Evolutionary conservation across 169 alveolate genomes (phyloP), one percentile per base, ranked within the genome.

Genomic region (Babesia bovis): DNA sequence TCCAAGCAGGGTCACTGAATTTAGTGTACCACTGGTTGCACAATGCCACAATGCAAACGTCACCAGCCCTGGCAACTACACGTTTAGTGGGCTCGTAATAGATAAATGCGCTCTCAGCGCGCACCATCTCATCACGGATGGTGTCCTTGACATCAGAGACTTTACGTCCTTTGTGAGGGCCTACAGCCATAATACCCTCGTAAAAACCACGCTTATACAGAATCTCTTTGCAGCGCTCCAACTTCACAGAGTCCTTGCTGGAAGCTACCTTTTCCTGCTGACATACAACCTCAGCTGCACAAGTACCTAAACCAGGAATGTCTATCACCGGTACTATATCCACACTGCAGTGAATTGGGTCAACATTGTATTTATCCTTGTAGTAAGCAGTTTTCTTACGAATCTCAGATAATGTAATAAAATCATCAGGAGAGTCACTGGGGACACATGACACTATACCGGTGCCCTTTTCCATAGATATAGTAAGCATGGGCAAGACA

Each of bases 361-460:
- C 75, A 21, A 89, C 84, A 30, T 85, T 84, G 52, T 89, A 89
- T 45, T 89, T 89, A 59, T 84, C 91, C 65, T 87, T 85, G 65
- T 72, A 89, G 65, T 84, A 89, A 25, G 65, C 92, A 30, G 90
- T 90, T 83, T 97, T 96, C 47, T 90, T 94, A 85, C 93, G 84
- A 69, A 95, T 93, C 53, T 94, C 98, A 71, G 92, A 90, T 69
- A 96, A 77, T 38, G 98, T 94, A 5, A 97, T 98, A 85, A 94
- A 98, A 79, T 98, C 99, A 81, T 97, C 99, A n/a, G 99, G 99
- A 10, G 99, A 93, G 76, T 98, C 99, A 30, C 98, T 94, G n/a
- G 99, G 99, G 0, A 98, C 99, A 26, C 98, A 93, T 30, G 99
- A 96, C 2, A 98, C 99, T 23, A 98, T 92, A 21, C 99, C 99